Base-by-base conservation (phyloP, 768 basidiomycete species). In the Wakefieldia striispora region DNA sequence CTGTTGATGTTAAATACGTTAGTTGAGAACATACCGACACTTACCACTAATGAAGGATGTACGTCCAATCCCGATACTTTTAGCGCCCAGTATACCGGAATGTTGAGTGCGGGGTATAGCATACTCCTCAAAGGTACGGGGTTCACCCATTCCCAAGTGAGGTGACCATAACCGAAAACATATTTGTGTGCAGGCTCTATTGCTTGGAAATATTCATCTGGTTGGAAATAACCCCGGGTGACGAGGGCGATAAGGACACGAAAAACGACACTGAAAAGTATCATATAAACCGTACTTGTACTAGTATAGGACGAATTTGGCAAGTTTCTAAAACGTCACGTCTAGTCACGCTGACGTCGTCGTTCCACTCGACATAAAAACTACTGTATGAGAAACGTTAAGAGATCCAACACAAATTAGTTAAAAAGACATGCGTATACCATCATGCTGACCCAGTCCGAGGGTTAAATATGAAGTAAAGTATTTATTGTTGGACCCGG, bases 141-240 rank as follows among this genome's bases (percentile, higher is more conserved):
- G 43, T 77, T 70, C 38, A 79, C 70, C 97, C 97, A 99, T 73
- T 99, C 97, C 97, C 97, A 99, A 20, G 95, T 97, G 36, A 93
- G 74, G 57, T 85, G 78, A 2, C 94, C 95, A 69, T 92, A 92
- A 40, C 94, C 93, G 65, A 91, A 98, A 43, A 97, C 91, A 37
- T 84, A 70, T 48, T 76, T 77, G 66, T 98, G 89, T 0, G 97
- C 97, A 40, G 91, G 88, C 64, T 99, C 97, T 38, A 98, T 77
- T 6, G 93, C 81, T 64, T 99, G 97, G 60, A 88, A 97, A 68
- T 89, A 95, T 69, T 98, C 97, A 68, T 99, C 97, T 9, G 97
- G 94, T 66, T 97, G 95, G 66, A 98, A 98, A 72, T 88, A 89
- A 4, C 94, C 91, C 46, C 78, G 77, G 0, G 91, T 94, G 35